phyloP scores from a whole-genome alignment of 2,329 filamentous ascomycete species.

The Trichoderma koningii region DNA sequence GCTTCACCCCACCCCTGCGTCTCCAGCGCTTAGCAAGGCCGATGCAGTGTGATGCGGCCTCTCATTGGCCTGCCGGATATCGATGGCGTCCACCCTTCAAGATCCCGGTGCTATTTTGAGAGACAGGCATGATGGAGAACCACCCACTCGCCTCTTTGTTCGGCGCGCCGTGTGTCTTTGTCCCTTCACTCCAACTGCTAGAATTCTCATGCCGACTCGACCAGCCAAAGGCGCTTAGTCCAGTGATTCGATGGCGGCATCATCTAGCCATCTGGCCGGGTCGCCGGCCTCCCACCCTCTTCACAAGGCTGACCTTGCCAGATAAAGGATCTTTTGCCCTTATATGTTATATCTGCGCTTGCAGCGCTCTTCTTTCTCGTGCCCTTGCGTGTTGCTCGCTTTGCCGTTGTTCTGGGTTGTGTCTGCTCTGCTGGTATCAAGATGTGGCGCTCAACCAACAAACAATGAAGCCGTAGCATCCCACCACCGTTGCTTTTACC shows the following conservation, averaged over 20 bases:
- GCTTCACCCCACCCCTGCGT: constrained; percentile 21
- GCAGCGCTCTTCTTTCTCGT: constrained; percentile 12
- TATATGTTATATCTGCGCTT: constrained; percentile 26
- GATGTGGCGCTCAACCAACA: constrained; percentile 26
- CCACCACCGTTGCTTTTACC: constrained; percentile 10
- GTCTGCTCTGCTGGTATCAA: constrained; percentile 26
- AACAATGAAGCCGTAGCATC: constrained; percentile 37
- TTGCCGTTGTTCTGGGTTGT: constrained; percentile 16
- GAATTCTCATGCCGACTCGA: constrained; percentile 17
- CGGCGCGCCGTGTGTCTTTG: constrained; percentile 4
- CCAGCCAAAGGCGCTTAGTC: constrained; percentile 27
- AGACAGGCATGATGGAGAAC: background rate
- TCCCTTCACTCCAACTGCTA: constrained; percentile 5
- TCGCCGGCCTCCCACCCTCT: constrained; percentile 17
- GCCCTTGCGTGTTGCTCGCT: constrained; percentile 15
- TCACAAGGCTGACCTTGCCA: constrained; percentile 9
- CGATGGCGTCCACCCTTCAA: constrained; percentile 8
- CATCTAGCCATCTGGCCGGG: constrained; percentile 8
- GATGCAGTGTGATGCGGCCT: constrained; percentile 26
- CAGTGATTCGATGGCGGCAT: constrained; percentile 25
- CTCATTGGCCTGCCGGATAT: constrained; percentile 17
- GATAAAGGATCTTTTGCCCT: background rate
- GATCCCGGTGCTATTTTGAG: constrained; percentile 25
- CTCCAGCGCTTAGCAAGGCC: constrained; percentile 25
- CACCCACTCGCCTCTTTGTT: constrained; percentile 16